Evolutionary conservation across 768 basidiomycete species (phyloP).

Genomic region (Mycena metata): DNA sequence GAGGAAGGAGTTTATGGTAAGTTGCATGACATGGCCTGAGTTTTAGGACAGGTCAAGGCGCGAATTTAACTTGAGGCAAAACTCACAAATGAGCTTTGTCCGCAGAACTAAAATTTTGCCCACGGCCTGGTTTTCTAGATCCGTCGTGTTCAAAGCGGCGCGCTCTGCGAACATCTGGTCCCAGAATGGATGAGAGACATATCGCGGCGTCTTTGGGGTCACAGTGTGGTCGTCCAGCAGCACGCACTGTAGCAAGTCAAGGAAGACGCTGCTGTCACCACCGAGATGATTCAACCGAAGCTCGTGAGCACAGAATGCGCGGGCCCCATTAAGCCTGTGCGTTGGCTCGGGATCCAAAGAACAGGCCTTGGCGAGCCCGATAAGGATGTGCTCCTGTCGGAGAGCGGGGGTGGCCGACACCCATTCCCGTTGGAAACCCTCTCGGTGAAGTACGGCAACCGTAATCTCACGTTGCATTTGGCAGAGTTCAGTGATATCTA

Average conservation of each 20-base stretch:
- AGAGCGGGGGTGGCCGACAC: background rate
- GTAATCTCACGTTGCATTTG: background rate
- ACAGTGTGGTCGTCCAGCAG: background rate
- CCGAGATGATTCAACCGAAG: background rate
- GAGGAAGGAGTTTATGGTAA: background rate
- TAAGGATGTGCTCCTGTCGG: background rate
- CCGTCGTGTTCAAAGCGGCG: background rate
- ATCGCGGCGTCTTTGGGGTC: background rate
- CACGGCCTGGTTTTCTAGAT: background rate
- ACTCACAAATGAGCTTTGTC: constrained; percentile 3
- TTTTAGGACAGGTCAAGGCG: background rate
- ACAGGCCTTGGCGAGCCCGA: background rate
- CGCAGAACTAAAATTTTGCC: background rate
- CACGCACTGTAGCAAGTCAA: background rate
- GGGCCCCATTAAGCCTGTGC: background rate
- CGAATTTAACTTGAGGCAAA: background rate
- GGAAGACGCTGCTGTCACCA: background rate
- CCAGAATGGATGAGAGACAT: background rate
- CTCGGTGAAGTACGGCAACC: too few relatives aligned
- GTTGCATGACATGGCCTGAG: background rate
- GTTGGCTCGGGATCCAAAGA: background rate
- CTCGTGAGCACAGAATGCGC: background rate
- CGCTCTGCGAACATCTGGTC: background rate
- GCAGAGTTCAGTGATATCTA: background rate
- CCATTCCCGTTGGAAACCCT: background rate